phyloP scores from a whole-genome alignment of 2,329 filamentous ascomycete genomes.

The Beauveria australis region DNA sequence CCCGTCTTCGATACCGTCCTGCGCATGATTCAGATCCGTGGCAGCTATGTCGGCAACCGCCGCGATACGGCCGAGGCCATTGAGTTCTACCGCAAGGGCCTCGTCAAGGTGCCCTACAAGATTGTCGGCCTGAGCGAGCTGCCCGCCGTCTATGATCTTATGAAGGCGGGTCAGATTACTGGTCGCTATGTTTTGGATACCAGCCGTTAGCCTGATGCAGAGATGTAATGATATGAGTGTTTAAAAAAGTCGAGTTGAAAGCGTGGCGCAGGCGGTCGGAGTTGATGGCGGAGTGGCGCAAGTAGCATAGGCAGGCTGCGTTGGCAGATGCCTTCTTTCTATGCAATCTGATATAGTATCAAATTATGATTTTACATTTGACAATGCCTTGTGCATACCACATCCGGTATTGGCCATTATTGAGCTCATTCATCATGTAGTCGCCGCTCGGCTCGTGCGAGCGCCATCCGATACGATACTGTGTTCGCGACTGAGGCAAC shows the following conservation, averaged over 20 bases:
- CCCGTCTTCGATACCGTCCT: constrained; percentile 86
- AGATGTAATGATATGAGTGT: no score
- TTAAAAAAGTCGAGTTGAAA: not conserved
- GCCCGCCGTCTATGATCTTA: constrained; percentile 69
- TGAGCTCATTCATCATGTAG: not conserved
- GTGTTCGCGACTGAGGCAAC: not conserved
- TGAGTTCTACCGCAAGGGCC: constrained; percentile 76
- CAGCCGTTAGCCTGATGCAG: constrained; percentile 24
- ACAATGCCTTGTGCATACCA: not conserved
- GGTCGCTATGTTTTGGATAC: constrained; percentile 75
- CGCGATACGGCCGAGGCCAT: constrained; percentile 81
- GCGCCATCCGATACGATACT: no score
- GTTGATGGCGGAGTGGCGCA: not conserved
- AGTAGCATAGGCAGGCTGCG: not conserved
- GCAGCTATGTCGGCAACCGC: constrained; percentile 88
- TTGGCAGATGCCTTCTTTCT: not conserved
- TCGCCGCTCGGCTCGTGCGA: not conserved
- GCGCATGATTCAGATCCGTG: constrained; percentile 86
- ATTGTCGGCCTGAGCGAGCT: constrained; percentile 72
- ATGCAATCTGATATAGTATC: not conserved
- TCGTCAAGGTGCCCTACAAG: constrained; percentile 86
- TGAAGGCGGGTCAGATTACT: constrained; percentile 62
- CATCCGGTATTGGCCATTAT: no score
- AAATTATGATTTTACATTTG: not conserved
- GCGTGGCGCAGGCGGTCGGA: not conserved